Conservation (phyloP, 129 eudicot species). For the Solidago caesia region DNA sequence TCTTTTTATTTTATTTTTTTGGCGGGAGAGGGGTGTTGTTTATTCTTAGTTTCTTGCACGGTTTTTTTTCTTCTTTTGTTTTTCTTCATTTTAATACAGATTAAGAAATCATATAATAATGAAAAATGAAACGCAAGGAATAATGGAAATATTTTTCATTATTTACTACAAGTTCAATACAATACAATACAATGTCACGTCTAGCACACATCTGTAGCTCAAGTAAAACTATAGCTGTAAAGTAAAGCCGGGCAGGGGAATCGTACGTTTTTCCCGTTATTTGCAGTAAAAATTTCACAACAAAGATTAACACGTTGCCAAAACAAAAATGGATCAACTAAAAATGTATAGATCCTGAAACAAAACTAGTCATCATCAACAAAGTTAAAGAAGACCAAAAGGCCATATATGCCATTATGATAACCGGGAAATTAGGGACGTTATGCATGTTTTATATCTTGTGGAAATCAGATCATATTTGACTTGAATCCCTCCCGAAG, state of each 20-base stretch:
- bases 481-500: constrained; percentile 29
- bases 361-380: not conserved
- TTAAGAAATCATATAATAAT: too few species aligned
- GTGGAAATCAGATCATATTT: not conserved
- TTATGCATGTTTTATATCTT: not conserved
- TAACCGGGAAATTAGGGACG: not conserved
- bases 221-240: constrained; percentile 10
- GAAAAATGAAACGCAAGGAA: not conserved
- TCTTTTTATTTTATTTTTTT: too few species aligned
- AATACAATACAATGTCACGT: not conserved
- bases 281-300: not conserved
- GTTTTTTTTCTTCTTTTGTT: too few species aligned
- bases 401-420: not conserved
- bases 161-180: not conserved
- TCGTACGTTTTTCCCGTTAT: not conserved
- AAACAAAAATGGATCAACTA: constrained; percentile 10
- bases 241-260: constrained; percentile 10
- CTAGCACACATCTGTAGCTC: not conserved
- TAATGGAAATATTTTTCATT: not conserved
- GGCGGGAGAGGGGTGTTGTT: too few species aligned
- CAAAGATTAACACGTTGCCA: not conserved
- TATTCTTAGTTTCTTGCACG: too few species aligned
- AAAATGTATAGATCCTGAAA: not conserved
- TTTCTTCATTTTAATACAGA: too few species aligned
- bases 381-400: not conserved